phyloP scores from a whole-genome alignment of 192 early-diverging fungal species.

The Linnemannia hyalina region DNA sequence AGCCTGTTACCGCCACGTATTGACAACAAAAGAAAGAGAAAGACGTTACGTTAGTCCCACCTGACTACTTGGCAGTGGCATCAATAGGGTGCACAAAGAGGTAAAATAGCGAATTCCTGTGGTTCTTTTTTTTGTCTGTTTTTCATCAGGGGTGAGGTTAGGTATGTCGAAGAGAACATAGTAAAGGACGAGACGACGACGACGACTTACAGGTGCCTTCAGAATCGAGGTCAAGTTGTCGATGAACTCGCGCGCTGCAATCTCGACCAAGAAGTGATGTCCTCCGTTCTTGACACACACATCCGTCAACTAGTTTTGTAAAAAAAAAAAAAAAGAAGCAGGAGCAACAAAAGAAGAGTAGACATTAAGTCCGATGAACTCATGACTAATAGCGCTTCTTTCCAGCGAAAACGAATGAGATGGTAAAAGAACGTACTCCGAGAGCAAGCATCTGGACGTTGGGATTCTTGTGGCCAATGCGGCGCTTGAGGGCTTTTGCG shows the following conservation, averaged over 20 bases:
- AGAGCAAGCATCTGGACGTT: slow-evolving; percentile 95
- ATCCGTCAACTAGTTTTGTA: slow-evolving; percentile 77
- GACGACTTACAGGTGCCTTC: slow-evolving; percentile 64
- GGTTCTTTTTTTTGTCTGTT: not conserved
- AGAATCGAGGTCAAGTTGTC: slow-evolving; percentile 82
- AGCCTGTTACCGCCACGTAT: slow-evolving; percentile 47
- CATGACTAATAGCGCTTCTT: not conserved
- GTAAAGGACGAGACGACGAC: not conserved
- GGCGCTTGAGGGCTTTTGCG: slow-evolving; percentile 79
- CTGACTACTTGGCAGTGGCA: not conserved
- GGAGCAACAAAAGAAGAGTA: not conserved
- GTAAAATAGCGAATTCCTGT: not conserved
- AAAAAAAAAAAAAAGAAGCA: not conserved
- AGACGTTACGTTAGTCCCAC: not conserved
- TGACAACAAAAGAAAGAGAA: not conserved
- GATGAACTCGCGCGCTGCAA: slow-evolving; percentile 91
- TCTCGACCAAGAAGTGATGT: slow-evolving; percentile 84
- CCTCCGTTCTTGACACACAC: slow-evolving; percentile 97
- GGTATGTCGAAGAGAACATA: not conserved
- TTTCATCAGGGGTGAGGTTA: not conserved
- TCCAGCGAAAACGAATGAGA: not conserved
- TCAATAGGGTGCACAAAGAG: not conserved
- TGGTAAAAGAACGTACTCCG: slow-evolving; percentile 65
- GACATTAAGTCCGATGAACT: not conserved
- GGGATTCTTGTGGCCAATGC: slow-evolving; percentile 89